A percentile compares a stretch with the other conserved stretches of the same genome.
Conservation (phyloP, 2,329 filamentous ascomycete genomes). For the Alternaria sp. region DNA sequence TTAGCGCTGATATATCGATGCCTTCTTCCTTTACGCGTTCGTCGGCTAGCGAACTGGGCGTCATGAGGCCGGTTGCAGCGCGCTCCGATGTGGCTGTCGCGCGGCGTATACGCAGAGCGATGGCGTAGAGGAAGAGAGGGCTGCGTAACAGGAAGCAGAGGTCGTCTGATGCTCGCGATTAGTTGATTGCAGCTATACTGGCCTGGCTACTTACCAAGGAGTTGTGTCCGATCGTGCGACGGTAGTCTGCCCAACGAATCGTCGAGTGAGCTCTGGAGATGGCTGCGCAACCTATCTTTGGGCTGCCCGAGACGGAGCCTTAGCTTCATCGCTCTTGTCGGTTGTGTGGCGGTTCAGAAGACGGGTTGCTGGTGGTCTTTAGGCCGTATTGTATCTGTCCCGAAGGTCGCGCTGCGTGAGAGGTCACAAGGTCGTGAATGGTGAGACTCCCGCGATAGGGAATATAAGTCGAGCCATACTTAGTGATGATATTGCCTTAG, state of each 20-base stretch:
- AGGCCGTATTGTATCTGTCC: background rate
- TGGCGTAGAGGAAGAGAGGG: constrained; percentile 13
- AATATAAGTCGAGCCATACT: background rate
- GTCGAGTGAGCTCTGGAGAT: constrained; percentile 8
- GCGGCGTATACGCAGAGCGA: constrained; percentile 3
- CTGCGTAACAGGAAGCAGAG: constrained; percentile 13
- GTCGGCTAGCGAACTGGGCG: background rate
- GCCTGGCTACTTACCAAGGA: constrained; percentile 6
- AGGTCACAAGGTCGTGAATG: background rate
- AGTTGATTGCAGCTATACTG: background rate
- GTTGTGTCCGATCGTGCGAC: constrained; percentile 1
- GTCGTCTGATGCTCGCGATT: constrained; percentile 1
- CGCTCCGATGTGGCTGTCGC: background rate
- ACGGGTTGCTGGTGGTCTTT: background rate
- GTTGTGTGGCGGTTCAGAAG: background rate
- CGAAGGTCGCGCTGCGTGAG: no score
- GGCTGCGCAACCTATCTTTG: background rate
- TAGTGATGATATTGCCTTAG: background rate
- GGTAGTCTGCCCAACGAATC: constrained; percentile 7
- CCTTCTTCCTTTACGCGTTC: background rate
- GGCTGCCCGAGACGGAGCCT: background rate
- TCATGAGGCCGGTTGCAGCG: background rate
- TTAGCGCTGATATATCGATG: background rate
- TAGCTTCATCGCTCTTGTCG: background rate
- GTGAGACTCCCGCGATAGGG: background rate